These are phyloP conservation scores for Purpureocillium lavendulum DNA, from an alignment of 2,329 filamentous ascomycete genomes.

Conservation along the genomic window DNA sequence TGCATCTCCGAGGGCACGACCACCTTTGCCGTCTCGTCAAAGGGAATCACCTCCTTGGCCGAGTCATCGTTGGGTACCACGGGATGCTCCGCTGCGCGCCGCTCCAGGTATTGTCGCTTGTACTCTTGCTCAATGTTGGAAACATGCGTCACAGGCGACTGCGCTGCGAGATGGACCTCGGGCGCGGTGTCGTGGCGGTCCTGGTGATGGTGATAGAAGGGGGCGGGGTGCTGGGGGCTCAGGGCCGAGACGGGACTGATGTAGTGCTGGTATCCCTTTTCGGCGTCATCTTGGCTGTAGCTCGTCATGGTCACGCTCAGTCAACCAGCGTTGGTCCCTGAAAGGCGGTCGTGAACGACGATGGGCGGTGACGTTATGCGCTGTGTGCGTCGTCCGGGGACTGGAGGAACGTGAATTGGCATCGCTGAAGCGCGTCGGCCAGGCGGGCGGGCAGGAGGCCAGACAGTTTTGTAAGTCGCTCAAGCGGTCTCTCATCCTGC, in stretches of 20 bases:
- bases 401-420: no score
- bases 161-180: constrained; percentile 2
- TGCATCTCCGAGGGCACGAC: neutral
- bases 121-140: constrained; percentile 4
- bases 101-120: constrained; percentile 5
- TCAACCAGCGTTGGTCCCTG: no score
- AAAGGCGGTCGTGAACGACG: no score
- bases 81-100: neutral
- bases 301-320: no score
- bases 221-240: neutral
- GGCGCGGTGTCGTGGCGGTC: neutral
- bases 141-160: neutral
- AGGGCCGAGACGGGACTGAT: neutral
- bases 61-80: constrained; percentile 1
- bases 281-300: no score
- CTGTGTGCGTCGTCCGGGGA: no score
- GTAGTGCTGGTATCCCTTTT: no score
- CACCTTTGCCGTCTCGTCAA: neutral
- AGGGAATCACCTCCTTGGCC: constrained; percentile 2
- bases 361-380: no score
- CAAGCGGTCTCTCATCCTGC: no score
- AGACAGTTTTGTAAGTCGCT: no score
- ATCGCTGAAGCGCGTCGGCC: no score
- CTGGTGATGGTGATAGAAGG: neutral
- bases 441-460: no score